These are phyloP conservation scores for Phoma sp. DNA, from an alignment of 2,329 filamentous ascomycete genomes.

Conservation along the genomic window DNA sequence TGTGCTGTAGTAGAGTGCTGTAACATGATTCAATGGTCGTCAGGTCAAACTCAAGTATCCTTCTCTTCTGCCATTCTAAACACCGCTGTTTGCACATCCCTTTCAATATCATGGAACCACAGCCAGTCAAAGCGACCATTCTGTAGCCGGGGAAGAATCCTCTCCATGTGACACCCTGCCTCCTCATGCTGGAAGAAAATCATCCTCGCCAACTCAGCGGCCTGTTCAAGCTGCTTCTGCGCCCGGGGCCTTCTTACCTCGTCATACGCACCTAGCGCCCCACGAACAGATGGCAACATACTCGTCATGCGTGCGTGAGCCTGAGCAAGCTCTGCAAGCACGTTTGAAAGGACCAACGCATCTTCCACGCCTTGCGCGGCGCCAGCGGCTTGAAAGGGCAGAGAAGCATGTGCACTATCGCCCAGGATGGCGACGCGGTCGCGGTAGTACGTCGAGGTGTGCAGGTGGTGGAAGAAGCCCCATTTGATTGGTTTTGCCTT, in stretches of 20 bases:
- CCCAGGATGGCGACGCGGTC: conserved; percentile 33
- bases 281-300: conserved; percentile 6
- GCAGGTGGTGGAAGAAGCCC: conserved; percentile 35
- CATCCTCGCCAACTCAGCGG: conserved; percentile 23
- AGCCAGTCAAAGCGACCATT: conserved; percentile 5
- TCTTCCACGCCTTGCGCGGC: conserved; percentile 43
- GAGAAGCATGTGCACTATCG: conserved; percentile 37
- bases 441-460: conserved; percentile 34
- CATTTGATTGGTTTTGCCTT: conserved; percentile 32
- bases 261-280: conserved; percentile 34
- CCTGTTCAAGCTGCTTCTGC: conserved; percentile 30
- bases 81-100: neutral
- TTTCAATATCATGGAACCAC: conserved; percentile 9
- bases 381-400: conserved; percentile 38
- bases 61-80: neutral
- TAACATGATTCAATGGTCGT: no score
- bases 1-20: no score
- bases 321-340: conserved; percentile 19
- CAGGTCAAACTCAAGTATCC: no score
- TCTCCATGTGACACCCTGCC: conserved; percentile 20
- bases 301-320: neutral
- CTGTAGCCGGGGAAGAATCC: conserved; percentile 6
- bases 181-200: conserved; percentile 22
- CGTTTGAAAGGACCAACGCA: conserved; percentile 32
- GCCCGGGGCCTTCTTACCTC: conserved; percentile 31